Conservation (phyloP, 257 asterid genomes). For the Capsicum rhomboideum region DNA sequence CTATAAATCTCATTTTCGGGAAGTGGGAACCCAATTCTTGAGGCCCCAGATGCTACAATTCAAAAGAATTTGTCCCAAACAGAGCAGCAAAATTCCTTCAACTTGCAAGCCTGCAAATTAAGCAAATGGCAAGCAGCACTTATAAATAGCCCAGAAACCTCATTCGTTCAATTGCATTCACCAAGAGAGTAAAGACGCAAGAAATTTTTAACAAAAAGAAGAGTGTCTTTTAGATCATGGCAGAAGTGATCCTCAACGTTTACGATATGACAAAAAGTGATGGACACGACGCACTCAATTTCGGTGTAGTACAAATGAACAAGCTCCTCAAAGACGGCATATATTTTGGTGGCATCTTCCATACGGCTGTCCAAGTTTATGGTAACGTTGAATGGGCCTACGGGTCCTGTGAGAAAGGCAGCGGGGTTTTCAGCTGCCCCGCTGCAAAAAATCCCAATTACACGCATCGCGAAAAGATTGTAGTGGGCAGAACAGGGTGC, state of each 20-base stretch:
- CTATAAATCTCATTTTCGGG: not conserved
- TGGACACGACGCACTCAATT: not conserved
- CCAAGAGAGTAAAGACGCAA: not conserved
- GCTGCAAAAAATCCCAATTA: not conserved
- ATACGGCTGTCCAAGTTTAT: conserved; percentile 1
- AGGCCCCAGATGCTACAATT: not conserved
- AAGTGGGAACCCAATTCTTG: not conserved
- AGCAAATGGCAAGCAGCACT: no score
- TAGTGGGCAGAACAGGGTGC: not conserved
- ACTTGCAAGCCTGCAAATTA: not conserved
- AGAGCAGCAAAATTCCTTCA: not conserved
- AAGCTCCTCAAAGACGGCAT: not conserved
- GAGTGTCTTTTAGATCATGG: not conserved
- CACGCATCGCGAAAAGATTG: not conserved
- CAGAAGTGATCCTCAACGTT: not conserved
- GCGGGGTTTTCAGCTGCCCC: conserved; percentile 4
- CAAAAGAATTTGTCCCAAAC: not conserved
- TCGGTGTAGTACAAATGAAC: conserved; percentile 1
- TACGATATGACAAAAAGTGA: not conserved
- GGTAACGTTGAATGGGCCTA: conserved; percentile 7
- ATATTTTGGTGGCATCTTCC: conserved; percentile 3
- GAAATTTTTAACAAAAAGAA: no score
- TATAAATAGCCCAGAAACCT: not conserved
- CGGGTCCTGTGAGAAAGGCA: not conserved
- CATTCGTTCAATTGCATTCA: not conserved